A percentile compares a stretch with the other conserved stretches of the same genome.
Evolutionary conservation across 2,329 filamentous ascomycete genomes (phyloP).

Genomic region (Cladosporium sp.): DNA sequence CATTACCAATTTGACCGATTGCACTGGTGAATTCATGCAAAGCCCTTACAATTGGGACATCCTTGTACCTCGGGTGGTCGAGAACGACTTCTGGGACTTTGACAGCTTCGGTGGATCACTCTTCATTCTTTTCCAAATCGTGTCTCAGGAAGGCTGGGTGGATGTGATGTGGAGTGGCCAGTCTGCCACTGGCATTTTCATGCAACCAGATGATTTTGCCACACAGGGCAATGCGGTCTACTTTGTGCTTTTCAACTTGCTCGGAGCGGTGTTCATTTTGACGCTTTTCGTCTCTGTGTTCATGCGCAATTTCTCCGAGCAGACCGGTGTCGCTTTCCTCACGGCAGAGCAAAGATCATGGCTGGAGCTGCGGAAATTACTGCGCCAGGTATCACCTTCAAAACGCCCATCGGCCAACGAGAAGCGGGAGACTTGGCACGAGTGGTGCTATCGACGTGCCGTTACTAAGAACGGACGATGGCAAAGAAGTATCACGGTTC

Average conservation of each 20-base stretch:
- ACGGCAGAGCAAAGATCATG: constrained; percentile 95
- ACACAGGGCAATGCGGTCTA: constrained; percentile 85
- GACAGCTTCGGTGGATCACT: constrained; percentile 91
- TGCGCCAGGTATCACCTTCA: constrained; percentile 89
- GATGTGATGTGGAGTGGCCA: constrained; percentile 86
- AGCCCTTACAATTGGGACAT: constrained; percentile 80
- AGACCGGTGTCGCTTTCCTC: constrained; percentile 92
- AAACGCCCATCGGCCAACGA: constrained; percentile 81
- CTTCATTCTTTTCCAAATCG: constrained; percentile 97
- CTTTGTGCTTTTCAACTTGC: constrained; percentile 92
- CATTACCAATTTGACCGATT: constrained; percentile 62
- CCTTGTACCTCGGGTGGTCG: constrained; percentile 72
- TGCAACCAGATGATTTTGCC: constrained; percentile 65
- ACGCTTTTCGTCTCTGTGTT: constrained; percentile 98
- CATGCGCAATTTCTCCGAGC: constrained; percentile 99
- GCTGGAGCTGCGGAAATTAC: constrained; percentile 87
- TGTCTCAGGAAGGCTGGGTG: constrained; percentile 96
- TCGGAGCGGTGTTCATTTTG: constrained; percentile 92
- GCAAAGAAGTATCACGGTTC: constrained; percentile 74
- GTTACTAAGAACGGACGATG: constrained; percentile 91
- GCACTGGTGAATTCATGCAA: constrained; percentile 76
- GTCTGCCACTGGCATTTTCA: constrained; percentile 69
- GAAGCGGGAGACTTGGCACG: constrained; percentile 68
- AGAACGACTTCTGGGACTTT: constrained; percentile 84
- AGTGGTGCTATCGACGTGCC: constrained; percentile 91